Evolutionary conservation across 2,329 filamentous ascomycete genomes (phyloP), one percentile per base, ranked within the genome.

Genomic region (Sporothrix euskadiensis): DNA sequence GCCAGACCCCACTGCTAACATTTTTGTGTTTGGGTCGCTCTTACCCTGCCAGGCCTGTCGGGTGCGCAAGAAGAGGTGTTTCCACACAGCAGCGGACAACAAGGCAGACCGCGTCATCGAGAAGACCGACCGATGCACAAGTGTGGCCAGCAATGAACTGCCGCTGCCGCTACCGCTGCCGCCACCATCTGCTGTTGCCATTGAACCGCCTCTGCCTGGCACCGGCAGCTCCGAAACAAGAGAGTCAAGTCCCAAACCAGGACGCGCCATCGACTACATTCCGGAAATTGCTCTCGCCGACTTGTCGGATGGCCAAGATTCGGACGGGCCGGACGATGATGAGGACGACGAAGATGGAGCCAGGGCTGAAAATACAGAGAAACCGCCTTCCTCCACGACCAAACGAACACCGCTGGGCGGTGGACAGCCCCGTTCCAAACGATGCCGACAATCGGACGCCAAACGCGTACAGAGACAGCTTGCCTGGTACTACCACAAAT

Each of bases 41-140:
- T 30, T 54, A 70, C 68, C 68, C 32, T 70, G 68, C 35, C 68
- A 57, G 16, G 35, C 52, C 30, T 70, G 68, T 52, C 68, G 68
- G 6, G 32, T 39, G 10, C 68, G 68, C 68, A 70, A 70, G 19
- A 70, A 70, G 68, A 57, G 68, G 26, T 70, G 68, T n/a, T 70
- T 70, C 68, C 68, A 70, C 22, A 57, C 68, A 3, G 52, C 49
- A 4, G 32, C 19, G 32, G 68, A 32, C 5, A 61, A 30, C 14
- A 35, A 35, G 57, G 30, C 16, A 16, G 32, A 35, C 9, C 30
- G 57, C 16, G 57, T 61, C 57, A 7, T 35, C 16, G 6, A 61
- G 3, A 61, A 61, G 57, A 39, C 16, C 3, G 16, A 61, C 30
- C 30, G 57, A 35, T n/a, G 57, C 57, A 61, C 35, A 35, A 61